Base-by-base conservation (phyloP, 1,284 basidiomycete genomes). In the Ganoderma boninense region DNA sequence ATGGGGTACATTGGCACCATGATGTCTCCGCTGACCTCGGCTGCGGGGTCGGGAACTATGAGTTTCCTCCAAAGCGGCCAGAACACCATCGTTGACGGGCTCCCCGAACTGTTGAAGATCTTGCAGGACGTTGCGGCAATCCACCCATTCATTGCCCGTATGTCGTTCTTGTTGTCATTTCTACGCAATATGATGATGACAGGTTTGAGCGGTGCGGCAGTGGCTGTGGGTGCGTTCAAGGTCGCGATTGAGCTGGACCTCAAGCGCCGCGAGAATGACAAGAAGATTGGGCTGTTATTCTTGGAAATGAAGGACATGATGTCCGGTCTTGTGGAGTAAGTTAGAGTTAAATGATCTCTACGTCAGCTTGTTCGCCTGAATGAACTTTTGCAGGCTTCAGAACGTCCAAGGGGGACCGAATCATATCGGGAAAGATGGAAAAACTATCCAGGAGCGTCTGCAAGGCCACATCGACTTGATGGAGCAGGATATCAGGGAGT, bases 191-290 rank as follows among this genome's bases (percentile, higher is more conserved):
- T 32, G 29, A 32, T 32, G 29, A 32, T 40, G 11, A 10, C 14
- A 18, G 14, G 4, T n/a, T 29, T 16, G 35, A 40, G 10, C 8
- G 6, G 14, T 26, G 38, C n/a, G 16, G 46, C 44, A 87, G 86
- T 83, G 26, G 82, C 81, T 13, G 83, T 86, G 2, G 67, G 80
- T 43, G 84, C 85, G 0, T 87, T 87, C 77, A 82, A 82, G 70
- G 78, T 81, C 1, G 84, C 84, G 0, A 79, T 84, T 32, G 82
- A 78, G 16, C 78, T 87, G n/a, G 82, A 85, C 44, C 62, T 82
- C n/a, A 83, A 80, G 11, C 78, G 84, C 40, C 76, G 83, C 26
- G 82, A 85, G 18, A 87, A 86, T 69, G 82, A 86, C 71, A 80
- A 79, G 71, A 85, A 84, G 62, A 82, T 86, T 2, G 63, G 80